A percentile compares a stretch with the other conserved stretches of the same genome.
phyloP scores from a whole-genome alignment of 2,329 filamentous ascomycete genomes.

The Cercospora zeae-maydis region DNA sequence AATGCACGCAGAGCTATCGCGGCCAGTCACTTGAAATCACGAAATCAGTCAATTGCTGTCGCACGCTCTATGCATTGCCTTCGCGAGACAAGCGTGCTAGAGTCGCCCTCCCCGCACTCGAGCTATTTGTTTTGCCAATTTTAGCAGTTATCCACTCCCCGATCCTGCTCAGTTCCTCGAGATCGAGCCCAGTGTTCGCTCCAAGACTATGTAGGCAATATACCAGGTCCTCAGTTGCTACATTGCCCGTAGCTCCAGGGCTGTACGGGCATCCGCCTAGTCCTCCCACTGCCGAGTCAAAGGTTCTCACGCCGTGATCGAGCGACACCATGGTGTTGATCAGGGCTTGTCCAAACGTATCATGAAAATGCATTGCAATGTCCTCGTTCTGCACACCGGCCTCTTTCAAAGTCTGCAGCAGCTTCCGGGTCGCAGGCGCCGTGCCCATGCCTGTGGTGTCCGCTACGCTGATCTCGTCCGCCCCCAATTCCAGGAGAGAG shows the following conservation, averaged over 20 bases:
- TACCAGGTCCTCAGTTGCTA: constrained; percentile 79
- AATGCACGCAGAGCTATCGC: background rate
- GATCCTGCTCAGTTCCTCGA: constrained; percentile 63
- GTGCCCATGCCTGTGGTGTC: constrained; percentile 92
- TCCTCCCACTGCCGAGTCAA: constrained; percentile 76
- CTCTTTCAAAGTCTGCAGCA: constrained; percentile 61
- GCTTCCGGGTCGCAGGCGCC: constrained; percentile 62
- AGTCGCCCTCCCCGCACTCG: constrained; percentile 63
- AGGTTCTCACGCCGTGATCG: constrained; percentile 71
- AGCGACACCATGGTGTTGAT: constrained; percentile 75
- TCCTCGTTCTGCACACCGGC: constrained; percentile 67
- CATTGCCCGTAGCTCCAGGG: constrained; percentile 81
- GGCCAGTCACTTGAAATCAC: background rate
- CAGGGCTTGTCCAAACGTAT: constrained; percentile 82
- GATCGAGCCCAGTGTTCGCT: constrained; percentile 68
- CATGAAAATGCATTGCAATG: constrained; percentile 78
- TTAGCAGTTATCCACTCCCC: constrained; percentile 68
- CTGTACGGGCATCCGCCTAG: constrained; percentile 82
- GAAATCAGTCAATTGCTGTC: background rate
- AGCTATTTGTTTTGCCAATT: constrained; percentile 61
- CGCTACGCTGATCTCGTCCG: constrained; percentile 83
- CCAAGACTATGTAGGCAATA: constrained; percentile 71
- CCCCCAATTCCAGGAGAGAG: constrained; percentile 74
- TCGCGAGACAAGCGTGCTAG: constrained; percentile 28
- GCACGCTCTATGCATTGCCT: constrained; percentile 6